Evolutionary conservation across 306 rosid species (phyloP), one percentile per base, ranked within the genome.

Genomic region (Vigna nakashimae): DNA sequence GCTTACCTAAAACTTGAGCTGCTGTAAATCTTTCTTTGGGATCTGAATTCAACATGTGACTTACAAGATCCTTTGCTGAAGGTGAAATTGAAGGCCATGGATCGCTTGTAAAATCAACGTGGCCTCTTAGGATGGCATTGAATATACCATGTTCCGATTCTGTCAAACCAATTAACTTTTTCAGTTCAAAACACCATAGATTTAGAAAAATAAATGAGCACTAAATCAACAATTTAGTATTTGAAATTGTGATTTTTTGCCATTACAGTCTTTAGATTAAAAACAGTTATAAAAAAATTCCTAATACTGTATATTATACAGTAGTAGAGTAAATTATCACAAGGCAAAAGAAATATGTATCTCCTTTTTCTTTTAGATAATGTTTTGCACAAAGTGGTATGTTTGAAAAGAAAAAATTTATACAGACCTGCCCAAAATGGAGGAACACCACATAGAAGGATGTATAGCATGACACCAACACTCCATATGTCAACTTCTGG

Each of bases 401-500:
- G 3, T 65, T 9, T 67, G 52, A 15, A 34, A 32, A 49, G 22
- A 71, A 49, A 20, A 45, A 71, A 75, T 65, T 8, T 5, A 80
- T 51, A 42, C 12, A 48, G 80, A 94, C 98, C 98, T 78, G 97
- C 98, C 98, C 98, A 93, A 74, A 93, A 93, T 38, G 96, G 98
- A 38, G 98, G 98, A 69, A 82, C 91, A 34, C 98, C 98, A 79
- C 90, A 85, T 46, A 93, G 91, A 79, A 93, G 83, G 68, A 93
- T 93, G 82, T 93, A 93, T 14, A 91, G 81, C 75, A 93, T 91
- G 80, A 93, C 92, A 68, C 98, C 98, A 49, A 91, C 96, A 83
- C 98, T 91, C 98, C 98, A 93, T 45, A 93, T 88, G 72, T 93
- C 98, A 53, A 91, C 89, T 78, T 93, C 96, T 13, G 90, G 96